A percentile compares a stretch with the other conserved stretches of the same genome.
Evolutionary conservation across 129 eudicot genomes (phyloP).

Genomic region (Pseudognaphalium luteoalbum): DNA sequence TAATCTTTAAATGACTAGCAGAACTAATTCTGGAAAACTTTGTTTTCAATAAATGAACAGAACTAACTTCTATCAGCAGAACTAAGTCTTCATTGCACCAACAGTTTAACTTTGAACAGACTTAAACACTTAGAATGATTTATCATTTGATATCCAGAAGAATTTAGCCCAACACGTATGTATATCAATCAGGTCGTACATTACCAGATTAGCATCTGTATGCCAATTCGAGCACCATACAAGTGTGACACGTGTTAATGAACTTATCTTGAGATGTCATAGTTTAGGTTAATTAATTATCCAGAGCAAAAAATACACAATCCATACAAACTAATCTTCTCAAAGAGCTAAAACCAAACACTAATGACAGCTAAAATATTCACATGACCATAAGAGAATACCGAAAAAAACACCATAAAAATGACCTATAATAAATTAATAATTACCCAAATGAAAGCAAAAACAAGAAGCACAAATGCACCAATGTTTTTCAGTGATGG

Average conservation of each 20-base stretch:
- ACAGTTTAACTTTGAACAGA: too few species aligned
- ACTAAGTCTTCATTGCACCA: too few species aligned
- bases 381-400: slow-evolving; percentile 28
- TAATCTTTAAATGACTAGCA: too few species aligned
- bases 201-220: not conserved
- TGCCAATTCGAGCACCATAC: not conserved
- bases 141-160: too few species aligned
- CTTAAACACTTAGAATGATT: too few species aligned
- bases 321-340: slow-evolving; percentile 14
- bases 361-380: slow-evolving; percentile 32
- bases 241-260: not conserved
- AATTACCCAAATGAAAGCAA: slow-evolving; percentile 22
- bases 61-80: too few species aligned
- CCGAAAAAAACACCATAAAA: slow-evolving; percentile 26
- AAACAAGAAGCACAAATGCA: not conserved
- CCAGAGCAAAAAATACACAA: not conserved
- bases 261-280: not conserved
- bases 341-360: slow-evolving; percentile 12
- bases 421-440: slow-evolving; percentile 15
- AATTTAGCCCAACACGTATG: too few species aligned
- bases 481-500: slow-evolving; percentile 36
- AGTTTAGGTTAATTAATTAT: not conserved
- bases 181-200: not conserved
- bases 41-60: too few species aligned
- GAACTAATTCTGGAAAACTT: too few species aligned